Base-by-base conservation (phyloP, 1,284 basidiomycete genomes). In the Porodaedalea pini region DNA sequence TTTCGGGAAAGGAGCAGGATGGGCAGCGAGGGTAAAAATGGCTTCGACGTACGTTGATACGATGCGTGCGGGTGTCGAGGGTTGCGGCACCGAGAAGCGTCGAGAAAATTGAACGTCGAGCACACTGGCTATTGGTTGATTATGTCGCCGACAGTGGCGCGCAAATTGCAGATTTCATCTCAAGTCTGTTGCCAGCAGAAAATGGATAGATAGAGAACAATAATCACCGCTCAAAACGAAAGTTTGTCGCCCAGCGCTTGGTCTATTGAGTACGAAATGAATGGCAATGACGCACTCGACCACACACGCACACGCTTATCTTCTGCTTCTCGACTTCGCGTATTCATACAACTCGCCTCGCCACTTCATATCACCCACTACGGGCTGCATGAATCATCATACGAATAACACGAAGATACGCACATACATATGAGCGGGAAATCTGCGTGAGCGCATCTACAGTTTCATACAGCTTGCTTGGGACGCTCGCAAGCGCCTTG, bases 241-340 rank as follows among this genome's bases (percentile, higher is more conserved):
- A 17, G 45, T 47, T 47, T 15, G 25, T 31, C 10, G 45, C n/a
- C 45, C 45, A 47, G 45, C 45, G 25, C 45, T 47, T 3, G 45
- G 45, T 31, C 45, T 47, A 47, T 47, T 15, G 45, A 47, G 25
- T 15, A 27, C 45, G 45, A 47, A 47, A 47, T 47, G 45, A 47
- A 47, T 7, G 10, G 4, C 45, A 27, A 47, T 47, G 45, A 47
- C 27, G 45, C 45, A 29, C 21, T 47, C 31, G 29, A 23, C 23
- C 45, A 47, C 21, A 47, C 25, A 47, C 45, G 45, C 13, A 27
- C 45, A 47, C 45, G 29, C 45, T 47, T 47, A 47, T 47, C 45
- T 47, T 47, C 45, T 31, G 45, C 45, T 47, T 47, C 45, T n/a
- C 13, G 27, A 27, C 23, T 47, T 47, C 45, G n/a, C 40, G 27